Evolutionary conservation across 768 basidiomycete genomes (phyloP), one percentile per base, ranked within the genome.

Genomic region (Russula vinacea): DNA sequence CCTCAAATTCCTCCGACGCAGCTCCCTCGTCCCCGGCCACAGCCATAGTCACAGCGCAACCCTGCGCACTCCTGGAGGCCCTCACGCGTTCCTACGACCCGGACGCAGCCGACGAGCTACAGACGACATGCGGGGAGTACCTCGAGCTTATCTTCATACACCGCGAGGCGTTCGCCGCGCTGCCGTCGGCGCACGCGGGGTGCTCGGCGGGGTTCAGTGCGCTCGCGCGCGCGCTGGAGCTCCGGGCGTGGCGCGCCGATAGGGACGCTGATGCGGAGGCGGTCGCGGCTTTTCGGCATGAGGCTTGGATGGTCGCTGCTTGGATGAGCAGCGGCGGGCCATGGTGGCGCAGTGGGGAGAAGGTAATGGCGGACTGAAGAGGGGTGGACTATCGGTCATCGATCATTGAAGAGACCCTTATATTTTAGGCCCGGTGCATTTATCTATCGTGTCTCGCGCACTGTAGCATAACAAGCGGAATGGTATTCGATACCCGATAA

Each of bases 101-200:
- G 64, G 70, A 68, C 13, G 61, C 56, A 3, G 44, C 72, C 61
- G 73, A 67, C 54, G 69, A 63, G 9, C 75, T 78, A 63, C 74
- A 74, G 69, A 89, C 86, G 60, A 87, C 86, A 53, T 80, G 82
- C 76, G 89, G 88, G 69, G 88, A 83, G 63, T 92, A 90, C 71
- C 82, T 92, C 74, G 89, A 92, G 71, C 79, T 82, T 57, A 85
- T 92, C 70, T 88, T 90, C 75, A 84, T 84, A 0, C 89, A 92
- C 76, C 88, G 89, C 71, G 84, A 87, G 72, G 82, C 87, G 42
- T 78, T 86, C 65, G 77, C 75, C 66, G 81, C 85, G 11, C 85
- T 78, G 70, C 89, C 89, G 22, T 76, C 78, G 60, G 85, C 78
- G 13, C 89, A 91, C 76, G 74, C 66, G 62, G 81, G 83, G 37